Conservation (phyloP, 169 alveolate species). For the Theileria parva region DNA sequence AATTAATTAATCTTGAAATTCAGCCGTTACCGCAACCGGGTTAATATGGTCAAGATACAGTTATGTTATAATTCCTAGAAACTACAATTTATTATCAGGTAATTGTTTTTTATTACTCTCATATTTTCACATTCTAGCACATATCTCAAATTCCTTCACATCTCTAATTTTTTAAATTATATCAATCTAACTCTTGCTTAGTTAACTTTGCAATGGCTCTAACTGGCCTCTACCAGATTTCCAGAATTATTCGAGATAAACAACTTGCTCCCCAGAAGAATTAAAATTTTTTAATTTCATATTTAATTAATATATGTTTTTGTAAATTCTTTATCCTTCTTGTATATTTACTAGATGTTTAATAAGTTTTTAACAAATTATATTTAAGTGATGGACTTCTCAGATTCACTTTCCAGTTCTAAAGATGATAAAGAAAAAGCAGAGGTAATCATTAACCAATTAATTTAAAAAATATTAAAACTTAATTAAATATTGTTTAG, state of each 20-base stretch:
- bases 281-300: constrained; percentile 1
- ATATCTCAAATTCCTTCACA: background rate
- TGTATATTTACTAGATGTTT: background rate
- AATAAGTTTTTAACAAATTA: background rate
- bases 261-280: constrained; percentile 23
- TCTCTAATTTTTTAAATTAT: background rate
- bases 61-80: constrained; percentile 74
- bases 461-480: background rate
- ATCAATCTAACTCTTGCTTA: background rate
- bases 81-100: constrained; percentile 76
- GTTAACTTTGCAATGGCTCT: constrained; percentile 75
- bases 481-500: constrained; percentile 20
- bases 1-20: background rate
- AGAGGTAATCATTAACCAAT: constrained; percentile 31
- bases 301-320: background rate
- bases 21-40: constrained; percentile 80
- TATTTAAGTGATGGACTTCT: constrained; percentile 31
- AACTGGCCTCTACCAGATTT: constrained; percentile 72
- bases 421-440: constrained; percentile 67
- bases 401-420: constrained; percentile 16
- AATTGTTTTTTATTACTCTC: background rate
- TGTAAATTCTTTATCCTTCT: background rate
- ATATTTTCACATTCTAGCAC: background rate
- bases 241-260: constrained; percentile 49
- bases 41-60: constrained; percentile 80